Conservation (phyloP, 2,329 filamentous ascomycete species). For the Chaetomium strumarium region DNA sequence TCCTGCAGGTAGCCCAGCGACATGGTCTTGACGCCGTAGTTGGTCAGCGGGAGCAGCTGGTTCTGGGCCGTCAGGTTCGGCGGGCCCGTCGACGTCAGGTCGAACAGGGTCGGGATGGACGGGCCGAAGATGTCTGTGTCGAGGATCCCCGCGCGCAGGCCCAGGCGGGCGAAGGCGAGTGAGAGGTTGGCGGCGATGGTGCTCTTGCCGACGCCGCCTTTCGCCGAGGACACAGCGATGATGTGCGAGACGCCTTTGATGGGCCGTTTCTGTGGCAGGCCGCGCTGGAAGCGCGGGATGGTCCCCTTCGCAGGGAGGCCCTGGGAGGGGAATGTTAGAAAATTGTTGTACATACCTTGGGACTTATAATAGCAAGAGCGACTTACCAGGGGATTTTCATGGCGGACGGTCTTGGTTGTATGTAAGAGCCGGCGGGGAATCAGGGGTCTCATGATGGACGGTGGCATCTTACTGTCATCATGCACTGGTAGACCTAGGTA, state of each 20-base stretch:
- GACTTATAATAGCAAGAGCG: neutral
- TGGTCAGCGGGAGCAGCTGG: conserved; percentile 78
- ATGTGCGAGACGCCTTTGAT: conserved; percentile 84
- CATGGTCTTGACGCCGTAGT: conserved; percentile 97
- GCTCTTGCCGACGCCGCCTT: conserved; percentile 96
- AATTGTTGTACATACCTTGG: too few relatives aligned
- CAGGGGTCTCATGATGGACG: conserved; percentile 26
- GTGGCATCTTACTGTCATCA: neutral
- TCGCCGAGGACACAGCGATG: conserved; percentile 95
- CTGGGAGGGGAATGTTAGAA: conserved; percentile 40
- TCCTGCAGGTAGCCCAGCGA: conserved; percentile 93
- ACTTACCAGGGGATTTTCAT: conserved; percentile 83
- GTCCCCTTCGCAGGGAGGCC: conserved; percentile 75
- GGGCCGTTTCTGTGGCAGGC: conserved; percentile 71
- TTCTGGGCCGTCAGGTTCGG: conserved; percentile 69
- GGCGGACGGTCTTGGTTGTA: conserved; percentile 43
- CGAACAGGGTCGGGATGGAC: conserved; percentile 83
- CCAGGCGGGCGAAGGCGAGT: conserved; percentile 75
- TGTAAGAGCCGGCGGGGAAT: conserved; percentile 23
- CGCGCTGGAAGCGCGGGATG: conserved; percentile 70
- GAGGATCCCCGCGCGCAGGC: conserved; percentile 77
- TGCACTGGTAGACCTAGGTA: neutral
- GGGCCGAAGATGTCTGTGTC: conserved; percentile 97
- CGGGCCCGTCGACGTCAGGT: conserved; percentile 64
- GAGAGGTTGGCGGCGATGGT: conserved; percentile 87